Percentiles rank a stretch among this genome's conserved stretches.
Conservation (phyloP, 305 asterid species). For the Rubia peregrina region DNA sequence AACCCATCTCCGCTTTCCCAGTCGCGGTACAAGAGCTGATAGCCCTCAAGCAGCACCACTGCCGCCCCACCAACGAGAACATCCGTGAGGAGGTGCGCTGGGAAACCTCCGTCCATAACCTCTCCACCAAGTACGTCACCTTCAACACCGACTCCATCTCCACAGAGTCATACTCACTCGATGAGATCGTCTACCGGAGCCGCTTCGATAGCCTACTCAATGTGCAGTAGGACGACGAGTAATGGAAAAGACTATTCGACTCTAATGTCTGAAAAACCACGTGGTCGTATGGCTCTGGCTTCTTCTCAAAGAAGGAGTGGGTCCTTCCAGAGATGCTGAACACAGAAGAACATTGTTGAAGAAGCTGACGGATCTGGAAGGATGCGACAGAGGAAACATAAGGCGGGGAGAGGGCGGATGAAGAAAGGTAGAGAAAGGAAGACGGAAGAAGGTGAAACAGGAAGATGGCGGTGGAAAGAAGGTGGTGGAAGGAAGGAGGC, state of each 20-base stretch:
- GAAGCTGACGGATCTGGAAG: too few relatives aligned
- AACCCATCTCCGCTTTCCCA: slow-evolving; percentile 27
- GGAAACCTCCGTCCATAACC: slow-evolving; percentile 20
- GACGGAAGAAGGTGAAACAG: too few relatives aligned
- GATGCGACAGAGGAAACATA: too few relatives aligned
- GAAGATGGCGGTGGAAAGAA: too few relatives aligned
- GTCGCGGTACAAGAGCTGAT: slow-evolving; percentile 11
- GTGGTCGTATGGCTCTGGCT: slow-evolving; percentile 33
- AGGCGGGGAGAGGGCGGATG: too few relatives aligned
- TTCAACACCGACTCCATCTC: slow-evolving; percentile 21
- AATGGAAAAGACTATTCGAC: slow-evolving; percentile 25
- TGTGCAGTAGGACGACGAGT: slow-evolving; percentile 27
- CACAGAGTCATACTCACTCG: slow-evolving; percentile 23
- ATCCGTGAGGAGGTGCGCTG: slow-evolving; percentile 35
- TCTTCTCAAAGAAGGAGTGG: slow-evolving; percentile 34
- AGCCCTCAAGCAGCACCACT: slow-evolving; percentile 26
- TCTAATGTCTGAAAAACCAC: slow-evolving; percentile 27
- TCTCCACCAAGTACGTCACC: slow-evolving; percentile 35
- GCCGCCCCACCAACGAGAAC: slow-evolving; percentile 34
- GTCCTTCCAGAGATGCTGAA: slow-evolving; percentile 29
- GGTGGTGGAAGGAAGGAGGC: too few relatives aligned
- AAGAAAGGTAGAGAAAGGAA: too few relatives aligned
- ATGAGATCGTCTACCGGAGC: slow-evolving; percentile 29
- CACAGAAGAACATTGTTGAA: too few relatives aligned
- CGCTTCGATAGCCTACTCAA: slow-evolving; percentile 28